Evolutionary conservation across 768 basidiomycete species (phyloP).

Genomic region (Amanita phalloides): DNA sequence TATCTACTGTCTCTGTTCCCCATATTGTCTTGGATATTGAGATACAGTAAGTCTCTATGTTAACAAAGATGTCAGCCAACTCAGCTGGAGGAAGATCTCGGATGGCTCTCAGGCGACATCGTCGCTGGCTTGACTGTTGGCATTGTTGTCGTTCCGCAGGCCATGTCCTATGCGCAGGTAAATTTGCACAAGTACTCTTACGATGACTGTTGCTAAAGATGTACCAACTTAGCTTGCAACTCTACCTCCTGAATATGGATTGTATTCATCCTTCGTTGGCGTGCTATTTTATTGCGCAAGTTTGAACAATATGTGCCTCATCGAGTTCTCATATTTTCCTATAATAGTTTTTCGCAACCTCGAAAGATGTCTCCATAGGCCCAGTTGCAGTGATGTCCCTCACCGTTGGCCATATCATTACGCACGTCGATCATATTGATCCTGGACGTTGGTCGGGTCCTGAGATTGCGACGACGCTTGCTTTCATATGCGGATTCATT

Average conservation of each 20-base stretch:
- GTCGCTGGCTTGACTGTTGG: constrained; percentile 92
- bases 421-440: constrained; percentile 40
- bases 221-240: constrained; percentile 55
- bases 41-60: constrained; percentile 58
- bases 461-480: constrained; percentile 74
- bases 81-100: constrained; percentile 36
- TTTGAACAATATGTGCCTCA: constrained; percentile 1
- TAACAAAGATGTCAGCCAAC: neutral
- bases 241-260: constrained; percentile 78
- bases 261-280: constrained; percentile 91
- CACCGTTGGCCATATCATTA: constrained; percentile 73
- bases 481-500: constrained; percentile 86
- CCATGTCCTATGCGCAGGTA: constrained; percentile 82
- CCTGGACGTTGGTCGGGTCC: constrained; percentile 53
- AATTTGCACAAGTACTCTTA: neutral
- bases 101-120: constrained; percentile 79
- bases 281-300: constrained; percentile 75
- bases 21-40: constrained; percentile 72
- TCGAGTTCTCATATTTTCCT: constrained; percentile 1
- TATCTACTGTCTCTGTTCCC: constrained; percentile 79
- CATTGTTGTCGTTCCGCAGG: constrained; percentile 90
- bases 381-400: constrained; percentile 99
- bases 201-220: neutral
- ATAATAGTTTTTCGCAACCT: constrained; percentile 82
- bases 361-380: constrained; percentile 98